A percentile compares a stretch with the other conserved stretches of the same genome.
Conservation (phyloP, 345 rosid genomes). For the Eucalyptus curtisii region DNA sequence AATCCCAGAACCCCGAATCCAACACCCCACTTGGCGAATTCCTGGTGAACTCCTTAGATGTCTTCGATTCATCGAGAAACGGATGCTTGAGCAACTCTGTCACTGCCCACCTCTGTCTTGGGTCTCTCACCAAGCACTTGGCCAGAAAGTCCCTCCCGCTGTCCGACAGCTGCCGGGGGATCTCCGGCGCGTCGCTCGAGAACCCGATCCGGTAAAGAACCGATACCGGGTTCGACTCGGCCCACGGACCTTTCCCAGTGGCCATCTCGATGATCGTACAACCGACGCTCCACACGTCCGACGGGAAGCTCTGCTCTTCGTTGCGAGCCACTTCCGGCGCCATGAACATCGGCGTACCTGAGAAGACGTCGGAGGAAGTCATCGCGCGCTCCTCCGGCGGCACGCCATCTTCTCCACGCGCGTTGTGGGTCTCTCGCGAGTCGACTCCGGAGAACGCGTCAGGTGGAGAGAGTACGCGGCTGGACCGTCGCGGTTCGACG, state of each 20-base stretch:
- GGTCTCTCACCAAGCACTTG: conserved; percentile 52
- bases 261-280: conserved; percentile 75
- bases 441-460: neutral
- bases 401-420: neutral
- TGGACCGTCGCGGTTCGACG: neutral
- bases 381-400: neutral
- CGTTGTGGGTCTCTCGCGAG: neutral
- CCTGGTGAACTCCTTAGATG: neutral
- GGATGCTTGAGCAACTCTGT: conserved; percentile 62
- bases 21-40: conserved; percentile 64
- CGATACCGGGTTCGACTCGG: conserved; percentile 39
- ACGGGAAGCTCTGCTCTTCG: conserved; percentile 69
- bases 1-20: conserved; percentile 75
- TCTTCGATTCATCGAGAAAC: conserved; percentile 26
- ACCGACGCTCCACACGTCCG: conserved; percentile 90
- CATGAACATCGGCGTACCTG: conserved; percentile 95
- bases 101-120: conserved; percentile 49
- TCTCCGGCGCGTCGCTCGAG: conserved; percentile 48
- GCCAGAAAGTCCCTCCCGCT: conserved; percentile 49
- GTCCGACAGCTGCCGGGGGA: conserved; percentile 51
- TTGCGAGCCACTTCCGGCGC: conserved; percentile 89
- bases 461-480: neutral
- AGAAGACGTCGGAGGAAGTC: conserved; percentile 8
- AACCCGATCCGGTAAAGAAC: conserved; percentile 73
- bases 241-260: conserved; percentile 69